Evolutionary conservation across 768 basidiomycete species (phyloP), one percentile per base, ranked within the genome.

Genomic region (Termitomyces sp.): DNA sequence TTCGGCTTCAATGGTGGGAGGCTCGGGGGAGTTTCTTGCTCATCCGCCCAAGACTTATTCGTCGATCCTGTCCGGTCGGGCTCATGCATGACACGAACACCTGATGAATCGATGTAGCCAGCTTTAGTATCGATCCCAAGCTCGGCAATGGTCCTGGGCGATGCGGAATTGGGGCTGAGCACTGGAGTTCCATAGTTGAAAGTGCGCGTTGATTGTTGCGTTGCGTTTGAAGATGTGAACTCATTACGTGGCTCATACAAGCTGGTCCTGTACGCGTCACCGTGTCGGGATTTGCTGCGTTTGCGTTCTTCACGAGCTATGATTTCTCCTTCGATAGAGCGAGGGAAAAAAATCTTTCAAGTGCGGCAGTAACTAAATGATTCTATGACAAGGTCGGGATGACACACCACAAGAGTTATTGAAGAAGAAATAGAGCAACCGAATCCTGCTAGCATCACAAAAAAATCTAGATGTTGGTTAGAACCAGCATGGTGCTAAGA

Each of bases 341-440:
- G 87, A 55, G 91, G 91, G 74, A 92, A 93, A 77, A 93, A 93
- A 37, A 92, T 89, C 89, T 91, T 61, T 47, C 46, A 24, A 42
- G 34, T 15, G 9, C 5, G 11, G 11, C 24, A 4, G 3, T 13
- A 6, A 50, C 58, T 39, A 36, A 34, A 46, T 20, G 45, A 31
- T 8, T 24, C 33, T 22, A 42, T n/a, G 41, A 3, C 33, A 55
- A 22, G n/a, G 12, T 52, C 57, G 15, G 18, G 15, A 18, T 12
- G 49, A 71, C 77, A 58, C 70, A 90, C 89, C 42, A 90, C 78
- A 30, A 93, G 80, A 0, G 91, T 93, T 58, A 92, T 80, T 5
- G 78, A 86, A 0, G 89, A 91, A 2, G 89, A 91, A 42, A 90
- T 76, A 36, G 78, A 66, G 55, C 78, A 81, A 3, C 89, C 89